Percentiles rank a stretch among this genome's conserved stretches.
Conservation (phyloP, 1,139 yeast genomes). For the Zhuliangozyma blackwelliae region DNA sequence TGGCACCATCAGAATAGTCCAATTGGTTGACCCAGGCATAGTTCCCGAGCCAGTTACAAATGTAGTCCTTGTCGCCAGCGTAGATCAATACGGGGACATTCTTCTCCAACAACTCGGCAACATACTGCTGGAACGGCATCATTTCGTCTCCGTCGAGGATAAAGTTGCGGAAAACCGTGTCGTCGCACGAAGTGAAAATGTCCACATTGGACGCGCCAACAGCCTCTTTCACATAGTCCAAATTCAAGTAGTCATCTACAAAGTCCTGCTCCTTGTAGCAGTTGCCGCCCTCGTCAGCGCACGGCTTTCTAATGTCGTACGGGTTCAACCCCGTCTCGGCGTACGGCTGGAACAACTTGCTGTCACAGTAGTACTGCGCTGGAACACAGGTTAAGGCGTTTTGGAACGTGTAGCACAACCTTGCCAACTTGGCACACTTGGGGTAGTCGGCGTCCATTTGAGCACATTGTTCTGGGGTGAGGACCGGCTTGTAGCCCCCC, state of each 20-base stretch:
- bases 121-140: constrained; percentile 78
- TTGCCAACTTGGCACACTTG: constrained; percentile 74
- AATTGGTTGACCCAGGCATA: constrained; percentile 71
- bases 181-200: constrained; percentile 78
- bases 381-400: constrained; percentile 90
- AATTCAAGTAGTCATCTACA: constrained; percentile 33
- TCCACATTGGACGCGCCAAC: constrained; percentile 86
- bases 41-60: constrained; percentile 85
- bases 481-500: constrained; percentile 70
- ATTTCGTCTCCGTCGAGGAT: constrained; percentile 63
- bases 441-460: constrained; percentile 54
- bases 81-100: constrained; percentile 69
- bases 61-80: constrained; percentile 84
- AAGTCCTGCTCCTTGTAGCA: constrained; percentile 53
- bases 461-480: constrained; percentile 58
- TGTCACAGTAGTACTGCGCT: constrained; percentile 64
- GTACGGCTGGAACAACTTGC: constrained; percentile 16
- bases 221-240: constrained; percentile 51
- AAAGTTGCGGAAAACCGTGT: constrained; percentile 76
- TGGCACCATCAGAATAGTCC: constrained; percentile 58
- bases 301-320: constrained; percentile 83
- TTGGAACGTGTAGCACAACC: constrained; percentile 72
- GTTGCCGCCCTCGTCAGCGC: constrained; percentile 61
- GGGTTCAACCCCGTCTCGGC: constrained; percentile 67
- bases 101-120: constrained; percentile 51